These are phyloP conservation scores for Casaregolazyma lundiana DNA, from an alignment of 1,139 yeast genomes.

Conservation along the genomic window DNA sequence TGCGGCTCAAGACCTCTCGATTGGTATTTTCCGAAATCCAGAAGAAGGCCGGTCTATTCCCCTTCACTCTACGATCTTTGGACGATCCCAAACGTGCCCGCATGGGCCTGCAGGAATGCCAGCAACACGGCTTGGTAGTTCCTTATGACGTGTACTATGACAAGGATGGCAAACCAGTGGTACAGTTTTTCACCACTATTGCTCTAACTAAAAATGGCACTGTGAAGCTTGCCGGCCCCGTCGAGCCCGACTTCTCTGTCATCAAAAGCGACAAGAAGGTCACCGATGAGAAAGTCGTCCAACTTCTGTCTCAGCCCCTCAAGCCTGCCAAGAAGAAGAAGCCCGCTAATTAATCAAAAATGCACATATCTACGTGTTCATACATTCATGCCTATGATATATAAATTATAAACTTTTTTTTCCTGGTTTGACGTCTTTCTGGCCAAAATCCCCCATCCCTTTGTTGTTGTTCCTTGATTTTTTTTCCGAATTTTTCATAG, in stretches of 20 bases:
- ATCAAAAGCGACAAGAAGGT: conserved; percentile 58
- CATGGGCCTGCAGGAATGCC: conserved; percentile 72
- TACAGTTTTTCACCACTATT: conserved; percentile 73
- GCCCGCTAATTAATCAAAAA: conserved; percentile 16
- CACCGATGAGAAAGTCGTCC: conserved; percentile 48
- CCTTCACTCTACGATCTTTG: conserved; percentile 62
- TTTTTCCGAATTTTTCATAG: background rate
- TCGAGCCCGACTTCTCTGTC: conserved; percentile 43
- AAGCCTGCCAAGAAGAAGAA: conserved; percentile 49
- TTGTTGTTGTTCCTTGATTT: background rate
- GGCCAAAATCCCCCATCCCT: no score
- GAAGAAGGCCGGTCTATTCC: conserved; percentile 65
- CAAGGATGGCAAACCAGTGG: conserved; percentile 63
- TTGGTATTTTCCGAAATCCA: conserved; percentile 62
- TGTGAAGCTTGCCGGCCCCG: conserved; percentile 60
- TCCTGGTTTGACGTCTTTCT: no score
- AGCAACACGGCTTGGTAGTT: conserved; percentile 61
- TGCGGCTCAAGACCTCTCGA: conserved; percentile 72
- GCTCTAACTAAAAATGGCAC: conserved; percentile 72
- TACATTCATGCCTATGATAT: background rate
- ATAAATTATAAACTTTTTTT: background rate
- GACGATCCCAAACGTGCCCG: conserved; percentile 69
- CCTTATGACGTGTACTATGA: conserved; percentile 69
- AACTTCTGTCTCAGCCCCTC: conserved; percentile 53
- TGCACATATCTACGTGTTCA: background rate